Base-by-base conservation (phyloP, 2,329 filamentous ascomycete species). In the Aspergillus carbonarius region DNA sequence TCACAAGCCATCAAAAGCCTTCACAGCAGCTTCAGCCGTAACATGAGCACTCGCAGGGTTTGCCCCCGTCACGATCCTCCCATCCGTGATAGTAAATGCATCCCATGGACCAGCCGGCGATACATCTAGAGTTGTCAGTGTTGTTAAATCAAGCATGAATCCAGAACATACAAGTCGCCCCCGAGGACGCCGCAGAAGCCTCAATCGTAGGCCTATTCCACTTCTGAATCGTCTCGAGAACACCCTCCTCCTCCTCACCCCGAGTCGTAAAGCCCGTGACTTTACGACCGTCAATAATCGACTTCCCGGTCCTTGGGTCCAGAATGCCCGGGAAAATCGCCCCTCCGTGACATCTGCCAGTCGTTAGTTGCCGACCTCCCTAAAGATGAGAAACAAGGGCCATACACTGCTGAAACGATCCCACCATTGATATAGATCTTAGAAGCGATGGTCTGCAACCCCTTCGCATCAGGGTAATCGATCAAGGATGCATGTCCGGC, bases 201-300 rank as follows among this genome's bases (percentile, higher is more conserved):
- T 76, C 74, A 50, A 76, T 68, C 0, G 70, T 66, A 7, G 70
- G 70, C 40, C 64, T 60, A 6, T 70, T 65, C 72, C 72, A 75
- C 54, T 62, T 67, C 59, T 67, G 63, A 47, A 77, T 70, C 5
- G 67, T 71, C 48, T 72, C 72, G 35, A 74, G 62, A 6, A 77
- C 66, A 3, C 69, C 68, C 58, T 72, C 66, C 9, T 73, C 72
- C 15, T 73, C 64, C 54, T 77, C 74, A 25, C 75, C 53, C 68
- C 56, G 10, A 0, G 72, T 76, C 1, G 73, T 76, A 62, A 78
- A 78, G 34, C 76, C 76, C 1, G 74, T 77, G 5, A 78, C 68
- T 34, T 64, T 72, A 60, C 72, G 73, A 35, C 71, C 71, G 0
- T 55, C 40, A 40, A 77, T 71, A 44, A 77, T 69, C 2, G 74